Percentiles rank a stretch among this genome's conserved stretches.
These are phyloP conservation scores for Hygrophila difformis DNA, from an alignment of 257 asterid species.

Conservation along the genomic window DNA sequence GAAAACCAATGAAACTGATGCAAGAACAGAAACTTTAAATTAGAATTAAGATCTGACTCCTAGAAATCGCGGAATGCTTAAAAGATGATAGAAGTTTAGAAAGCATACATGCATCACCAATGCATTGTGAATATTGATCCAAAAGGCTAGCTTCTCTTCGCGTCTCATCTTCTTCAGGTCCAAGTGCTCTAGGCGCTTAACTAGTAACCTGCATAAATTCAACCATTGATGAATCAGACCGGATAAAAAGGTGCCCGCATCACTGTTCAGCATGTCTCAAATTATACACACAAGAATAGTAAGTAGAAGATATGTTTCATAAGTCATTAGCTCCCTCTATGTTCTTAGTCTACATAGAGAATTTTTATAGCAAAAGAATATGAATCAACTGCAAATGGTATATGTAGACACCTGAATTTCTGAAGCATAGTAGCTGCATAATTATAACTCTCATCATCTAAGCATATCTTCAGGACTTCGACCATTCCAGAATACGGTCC, in stretches of 20 bases:
- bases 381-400: not conserved
- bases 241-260: not conserved
- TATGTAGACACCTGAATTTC: constrained; percentile 51
- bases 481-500: constrained; percentile 40
- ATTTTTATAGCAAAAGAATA: not conserved
- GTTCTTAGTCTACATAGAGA: not conserved
- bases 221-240: constrained; percentile 8
- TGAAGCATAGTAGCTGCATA: constrained; percentile 73
- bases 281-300: not conserved
- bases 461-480: constrained; percentile 45
- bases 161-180: constrained; percentile 72
- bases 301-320: not conserved
- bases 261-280: no score
- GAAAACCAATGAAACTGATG: no score
- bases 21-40: no score
- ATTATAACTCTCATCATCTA: constrained; percentile 60
- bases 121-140: constrained; percentile 88
- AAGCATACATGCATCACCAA: constrained; percentile 78
- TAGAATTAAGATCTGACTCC: not conserved
- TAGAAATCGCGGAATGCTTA: not conserved
- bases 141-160: constrained; percentile 80
- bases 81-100: constrained; percentile 13
- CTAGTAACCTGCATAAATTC: constrained; percentile 51
- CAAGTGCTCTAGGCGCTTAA: constrained; percentile 70
- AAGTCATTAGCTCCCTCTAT: not conserved